These are phyloP conservation scores for Primulina tabacum DNA, from an alignment of 257 asterid species.

Conservation along the genomic window DNA sequence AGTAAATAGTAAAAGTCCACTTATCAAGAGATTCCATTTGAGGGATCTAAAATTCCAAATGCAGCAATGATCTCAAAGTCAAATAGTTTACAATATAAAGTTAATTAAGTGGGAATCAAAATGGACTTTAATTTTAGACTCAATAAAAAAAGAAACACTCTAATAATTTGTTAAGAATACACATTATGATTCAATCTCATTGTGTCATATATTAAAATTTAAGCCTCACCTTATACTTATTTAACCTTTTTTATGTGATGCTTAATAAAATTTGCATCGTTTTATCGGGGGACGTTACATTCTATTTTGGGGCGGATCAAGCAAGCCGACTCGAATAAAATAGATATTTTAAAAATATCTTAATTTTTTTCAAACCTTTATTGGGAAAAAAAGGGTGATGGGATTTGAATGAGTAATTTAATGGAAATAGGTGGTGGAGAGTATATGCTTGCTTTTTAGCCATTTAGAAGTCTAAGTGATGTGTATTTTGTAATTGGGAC, in stretches of 20 bases:
- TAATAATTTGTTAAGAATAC: too few species aligned
- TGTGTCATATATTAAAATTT: neutral
- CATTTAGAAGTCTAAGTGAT: neutral
- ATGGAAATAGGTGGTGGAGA: conserved; percentile 17
- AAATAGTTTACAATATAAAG: conserved; percentile 25
- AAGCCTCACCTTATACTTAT: neutral
- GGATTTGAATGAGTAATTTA: conserved; percentile 23
- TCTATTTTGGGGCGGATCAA: neutral
- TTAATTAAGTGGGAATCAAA: conserved; percentile 2
- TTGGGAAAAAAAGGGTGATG: neutral
- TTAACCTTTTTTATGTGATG: too few species aligned
- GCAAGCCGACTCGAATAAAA: neutral
- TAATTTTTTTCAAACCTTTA: neutral
- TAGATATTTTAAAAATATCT: too few species aligned
- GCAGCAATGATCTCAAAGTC: conserved; percentile 20
- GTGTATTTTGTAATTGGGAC: conserved; percentile 18
- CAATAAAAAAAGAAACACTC: too few species aligned
- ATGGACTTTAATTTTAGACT: neutral
- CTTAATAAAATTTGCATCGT: too few species aligned
- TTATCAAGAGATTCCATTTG: conserved; percentile 22
- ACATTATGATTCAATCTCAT: neutral
- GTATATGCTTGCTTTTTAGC: conserved; percentile 28
- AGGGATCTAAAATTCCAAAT: neutral
- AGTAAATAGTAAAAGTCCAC: conserved; percentile 27
- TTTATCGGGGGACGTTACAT: too few species aligned